Conservation (phyloP, 208 protist genomes). For the Angomonas deanei region DNA sequence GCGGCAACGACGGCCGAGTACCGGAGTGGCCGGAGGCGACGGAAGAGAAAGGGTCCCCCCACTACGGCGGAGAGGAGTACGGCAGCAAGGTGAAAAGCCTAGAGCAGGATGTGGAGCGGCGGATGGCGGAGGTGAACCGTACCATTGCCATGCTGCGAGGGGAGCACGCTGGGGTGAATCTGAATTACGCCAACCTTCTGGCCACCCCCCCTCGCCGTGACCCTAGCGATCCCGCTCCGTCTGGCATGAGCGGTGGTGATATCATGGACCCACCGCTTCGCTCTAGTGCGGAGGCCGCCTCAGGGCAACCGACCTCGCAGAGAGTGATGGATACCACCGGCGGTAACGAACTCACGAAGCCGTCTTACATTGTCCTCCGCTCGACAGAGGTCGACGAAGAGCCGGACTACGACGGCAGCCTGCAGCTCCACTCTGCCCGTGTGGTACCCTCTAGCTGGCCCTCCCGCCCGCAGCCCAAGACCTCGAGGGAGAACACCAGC, state of each 20-base stretch:
- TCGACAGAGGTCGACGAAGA: slow-evolving; percentile 4
- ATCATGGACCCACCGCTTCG: too few relatives aligned
- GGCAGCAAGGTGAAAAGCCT: slow-evolving; percentile 46
- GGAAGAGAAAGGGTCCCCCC: not conserved
- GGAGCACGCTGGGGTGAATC: not conserved
- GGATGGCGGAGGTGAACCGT: slow-evolving; percentile 83
- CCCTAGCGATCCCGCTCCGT: not conserved
- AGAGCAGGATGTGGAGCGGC: slow-evolving; percentile 75
- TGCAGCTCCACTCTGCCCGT: not conserved
- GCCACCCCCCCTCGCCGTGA: not conserved
- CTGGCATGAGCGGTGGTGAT: not conserved
- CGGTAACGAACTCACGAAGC: not conserved
- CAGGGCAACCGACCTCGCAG: not conserved
- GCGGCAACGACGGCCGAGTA: not conserved
- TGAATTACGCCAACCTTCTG: not conserved
- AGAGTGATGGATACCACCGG: not conserved
- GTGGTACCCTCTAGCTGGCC: slow-evolving; percentile 6
- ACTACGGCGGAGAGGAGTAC: slow-evolving; percentile 26
- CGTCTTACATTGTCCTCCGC: slow-evolving; percentile 9
- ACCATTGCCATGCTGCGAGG: slow-evolving; percentile 57
- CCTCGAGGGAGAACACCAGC: not conserved
- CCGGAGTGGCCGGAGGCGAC: too few relatives aligned
- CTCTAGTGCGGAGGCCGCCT: too few relatives aligned
- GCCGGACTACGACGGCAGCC: not conserved
- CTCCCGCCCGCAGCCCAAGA: not conserved